Evolutionary conservation across 2,329 filamentous ascomycete species (phyloP), one percentile per base, ranked within the genome.

Genomic region (Colletotrichum chrysophilum): DNA sequence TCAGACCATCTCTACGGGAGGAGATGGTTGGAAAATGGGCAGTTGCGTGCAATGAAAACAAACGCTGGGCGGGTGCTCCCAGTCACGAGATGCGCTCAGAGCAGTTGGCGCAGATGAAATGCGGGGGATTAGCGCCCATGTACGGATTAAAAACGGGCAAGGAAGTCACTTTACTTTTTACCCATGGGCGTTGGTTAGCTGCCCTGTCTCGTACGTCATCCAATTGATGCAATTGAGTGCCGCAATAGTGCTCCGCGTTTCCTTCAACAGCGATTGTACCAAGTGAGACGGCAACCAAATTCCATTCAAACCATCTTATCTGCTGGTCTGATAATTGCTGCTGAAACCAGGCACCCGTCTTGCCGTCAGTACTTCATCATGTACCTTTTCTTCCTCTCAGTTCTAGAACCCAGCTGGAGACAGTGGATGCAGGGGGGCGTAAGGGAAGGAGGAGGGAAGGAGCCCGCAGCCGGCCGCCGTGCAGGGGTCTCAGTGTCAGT

Each of bases 351-450:
- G 32, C 58, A 32, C 43, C 36, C 12, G 32, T 32, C 24, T 70
- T 36, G 34, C n/a, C n/a, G 5, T 55, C 28, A 24, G 66, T 74
- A 76, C 74, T 28, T 43, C 21, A 16, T n/a, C 32, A 74, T 69
- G 74, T 76, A 74, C 34, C 70, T 76, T 76, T 76, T 65, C 69
- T 77, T 77, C 76, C 72, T 62, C 55, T 26, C 30, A 76, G 61
- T 77, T 76, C 76, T 76, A 77, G 76, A 77, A 76, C 36, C 74
- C 38, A 13, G 66, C 43, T 32, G 66, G 60, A 21, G 48, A 56
- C 38, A 55, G 66, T 70, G 65, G 61, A 70, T 48, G 55, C 65
- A 70, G 60, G 70, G 70, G 70, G 36, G 10, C 56, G 34, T 58
- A 43, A 64, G 69, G 68, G 69, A 34, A 55, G 30, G 34, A 43